Conservation (phyloP, 2,329 filamentous ascomycete genomes). For the Fusarium torulosum region DNA sequence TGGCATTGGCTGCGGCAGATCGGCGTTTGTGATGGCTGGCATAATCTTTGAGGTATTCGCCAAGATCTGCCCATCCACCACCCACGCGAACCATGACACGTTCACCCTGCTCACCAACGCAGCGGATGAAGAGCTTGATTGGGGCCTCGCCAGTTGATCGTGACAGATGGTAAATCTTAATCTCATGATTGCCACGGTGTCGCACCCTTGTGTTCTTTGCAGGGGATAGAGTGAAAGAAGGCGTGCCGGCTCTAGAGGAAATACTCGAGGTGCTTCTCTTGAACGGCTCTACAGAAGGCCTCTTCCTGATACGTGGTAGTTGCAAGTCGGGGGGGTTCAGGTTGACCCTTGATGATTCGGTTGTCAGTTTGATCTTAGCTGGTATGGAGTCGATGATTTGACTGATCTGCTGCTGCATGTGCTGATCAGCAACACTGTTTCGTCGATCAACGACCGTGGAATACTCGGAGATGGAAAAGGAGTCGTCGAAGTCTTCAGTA, state of each 20-base stretch:
- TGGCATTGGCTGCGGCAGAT: constrained; percentile 62
- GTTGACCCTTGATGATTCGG: constrained; percentile 63
- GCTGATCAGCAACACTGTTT: constrained; percentile 67
- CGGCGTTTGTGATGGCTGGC: constrained; percentile 90
- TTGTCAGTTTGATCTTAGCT: constrained; percentile 80
- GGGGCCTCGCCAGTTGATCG: constrained; percentile 86
- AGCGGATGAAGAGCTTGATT: constrained; percentile 93
- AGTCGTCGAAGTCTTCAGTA: constrained; percentile 62
- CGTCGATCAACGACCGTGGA: constrained; percentile 44
- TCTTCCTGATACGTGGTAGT: constrained; percentile 61
- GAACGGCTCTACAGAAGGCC: constrained; percentile 58
- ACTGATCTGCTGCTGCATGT: constrained; percentile 83
- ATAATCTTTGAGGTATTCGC: constrained; percentile 94
- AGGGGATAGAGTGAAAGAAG: constrained; percentile 77
- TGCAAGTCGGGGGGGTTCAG: constrained; percentile 71
- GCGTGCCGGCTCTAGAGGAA: constrained; percentile 70
- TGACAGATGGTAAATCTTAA: constrained; percentile 92
- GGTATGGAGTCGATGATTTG: constrained; percentile 83
- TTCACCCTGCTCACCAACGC: constrained; percentile 89
- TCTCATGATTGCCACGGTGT: constrained; percentile 73
- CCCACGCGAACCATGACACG: constrained; percentile 98
- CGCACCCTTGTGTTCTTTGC: constrained; percentile 65
- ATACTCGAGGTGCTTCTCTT: constrained; percentile 64
- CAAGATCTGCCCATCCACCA: constrained; percentile 97
- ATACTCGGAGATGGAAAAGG: constrained; percentile 51